Conservation (phyloP, 2,329 filamentous ascomycete species). For the Blastomyces parvus region DNA sequence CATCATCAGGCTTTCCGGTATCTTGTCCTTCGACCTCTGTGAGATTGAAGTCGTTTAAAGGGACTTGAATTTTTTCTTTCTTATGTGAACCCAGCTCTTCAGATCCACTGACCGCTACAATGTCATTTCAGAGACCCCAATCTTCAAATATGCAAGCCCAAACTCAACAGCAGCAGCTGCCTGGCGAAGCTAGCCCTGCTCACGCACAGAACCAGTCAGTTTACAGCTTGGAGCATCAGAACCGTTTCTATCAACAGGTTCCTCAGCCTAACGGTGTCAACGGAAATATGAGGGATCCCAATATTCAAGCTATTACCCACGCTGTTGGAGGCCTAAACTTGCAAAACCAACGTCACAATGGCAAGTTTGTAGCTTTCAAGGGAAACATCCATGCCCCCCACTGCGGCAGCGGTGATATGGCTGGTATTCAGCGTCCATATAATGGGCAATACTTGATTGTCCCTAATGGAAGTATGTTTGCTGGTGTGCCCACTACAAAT, state of each 20-base stretch:
- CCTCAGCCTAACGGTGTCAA: constrained; percentile 13
- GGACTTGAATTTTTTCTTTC: neutral
- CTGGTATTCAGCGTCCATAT: constrained; percentile 21
- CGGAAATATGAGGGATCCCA: constrained; percentile 16
- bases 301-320: constrained; percentile 18
- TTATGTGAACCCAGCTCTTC: neutral
- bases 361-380: constrained; percentile 24
- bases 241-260: constrained; percentile 20
- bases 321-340: constrained; percentile 22
- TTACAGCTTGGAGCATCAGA: constrained; percentile 21
- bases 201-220: constrained; percentile 18
- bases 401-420: constrained; percentile 22
- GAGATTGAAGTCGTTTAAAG: neutral
- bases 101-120: neutral
- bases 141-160: constrained; percentile 21
- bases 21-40: neutral
- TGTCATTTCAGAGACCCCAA: constrained; percentile 6
- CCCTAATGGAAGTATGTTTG: constrained; percentile 27
- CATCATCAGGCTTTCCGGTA: neutral
- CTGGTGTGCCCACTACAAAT: constrained; percentile 23
- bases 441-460: constrained; percentile 23
- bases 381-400: constrained; percentile 20
- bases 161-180: constrained; percentile 18
- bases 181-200: constrained; percentile 20
- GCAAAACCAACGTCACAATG: constrained; percentile 22